Evolutionary conservation across 768 basidiomycete genomes (phyloP), one percentile per base, ranked within the genome.

Genomic region (Phaffia tasmanica): DNA sequence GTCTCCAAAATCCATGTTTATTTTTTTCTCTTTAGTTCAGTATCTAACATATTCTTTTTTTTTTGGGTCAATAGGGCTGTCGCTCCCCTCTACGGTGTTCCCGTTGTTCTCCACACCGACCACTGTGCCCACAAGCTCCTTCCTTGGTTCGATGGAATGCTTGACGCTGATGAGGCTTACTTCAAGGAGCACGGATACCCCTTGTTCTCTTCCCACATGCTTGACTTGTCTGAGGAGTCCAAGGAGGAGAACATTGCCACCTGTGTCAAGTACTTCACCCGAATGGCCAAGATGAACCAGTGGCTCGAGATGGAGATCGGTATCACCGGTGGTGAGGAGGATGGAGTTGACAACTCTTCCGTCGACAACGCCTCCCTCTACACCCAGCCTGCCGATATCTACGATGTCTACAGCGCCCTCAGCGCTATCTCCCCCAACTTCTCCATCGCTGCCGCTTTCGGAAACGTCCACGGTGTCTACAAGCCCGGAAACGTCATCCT

Each of bases 281-380:
- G 89, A 75, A 88, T 98, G 91, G 87, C 88, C 2, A 84, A 86
- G 69, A 77, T 98, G 74, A 87, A 88, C 61, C 79, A 89, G 69
- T 99, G 90, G 90, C 89, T 99, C 77, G 95, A 99, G 83, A 99
- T 99, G 95, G 95, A 99, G 79, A 99, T 99, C 76, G 95, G 95
- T 74, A 98, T 99, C 79, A 99, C 95, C 60, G 95, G 95, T 74
- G 95, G 95, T 73, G 95, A 99, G 78, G 95, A 99, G 77, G 65
- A 67, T 42, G 95, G 95, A 76, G 95, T 99, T 58, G 94, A 99
- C 80, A 99, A 99, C 83, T 86, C 90, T 56, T 84, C 81, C 51
- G 91, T 91, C 70, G 95, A 99, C 80, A 99, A 98, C 79, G 80
- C 85, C 56, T 83, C 83, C 68, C 81, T 98, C 74, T 99, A 99